Conservation (phyloP, 305 asterid genomes). For the Solanum chacoense region DNA sequence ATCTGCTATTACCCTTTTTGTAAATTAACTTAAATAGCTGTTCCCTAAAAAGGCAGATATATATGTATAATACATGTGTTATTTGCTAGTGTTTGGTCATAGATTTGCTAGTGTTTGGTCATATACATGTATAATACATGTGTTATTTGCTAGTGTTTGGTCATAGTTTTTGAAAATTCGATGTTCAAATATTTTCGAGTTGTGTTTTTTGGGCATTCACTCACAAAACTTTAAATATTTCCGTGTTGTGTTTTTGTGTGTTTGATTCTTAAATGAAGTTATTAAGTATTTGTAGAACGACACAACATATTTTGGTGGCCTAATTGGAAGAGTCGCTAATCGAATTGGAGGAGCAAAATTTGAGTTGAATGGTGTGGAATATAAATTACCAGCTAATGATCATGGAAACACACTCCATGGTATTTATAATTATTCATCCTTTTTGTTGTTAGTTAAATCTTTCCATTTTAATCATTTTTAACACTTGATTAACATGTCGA, state of each 20-base stretch:
- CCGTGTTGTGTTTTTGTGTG: background rate
- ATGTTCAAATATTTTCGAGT: background rate
- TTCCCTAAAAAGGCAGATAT: background rate
- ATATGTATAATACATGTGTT: background rate
- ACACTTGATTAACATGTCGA: background rate
- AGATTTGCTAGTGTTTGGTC: too few relatives aligned
- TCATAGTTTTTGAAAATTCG: background rate
- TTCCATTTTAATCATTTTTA: background rate
- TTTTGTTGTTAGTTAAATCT: background rate
- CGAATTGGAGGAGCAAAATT: slow-evolving; percentile 69
- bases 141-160: background rate
- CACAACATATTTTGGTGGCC: slow-evolving; percentile 60
- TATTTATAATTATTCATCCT: slow-evolving; percentile 2
- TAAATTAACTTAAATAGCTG: background rate
- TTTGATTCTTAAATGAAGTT: background rate
- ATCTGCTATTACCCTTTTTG: background rate
- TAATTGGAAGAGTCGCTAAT: slow-evolving; percentile 80
- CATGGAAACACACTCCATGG: slow-evolving; percentile 88
- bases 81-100: background rate
- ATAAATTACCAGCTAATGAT: slow-evolving; percentile 56
- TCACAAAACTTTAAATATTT: background rate
- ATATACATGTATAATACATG: background rate
- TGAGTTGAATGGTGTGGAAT: slow-evolving; percentile 36
- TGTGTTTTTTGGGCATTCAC: background rate
- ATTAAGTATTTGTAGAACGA: slow-evolving; percentile 38